Conservation (phyloP, 176 grass and related monocot genomes). For the Sorghum bicolor region Sorghum_bicolor_NCBIv3 NC_012879.2:55708001-55708500, state of each 20-base stretch:
- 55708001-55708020: not conserved
- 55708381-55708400: no score
- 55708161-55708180: not conserved
- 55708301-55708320: no score
- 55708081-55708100: not conserved
- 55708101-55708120: not conserved
- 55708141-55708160: slow-evolving; percentile 55
- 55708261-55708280: not conserved
- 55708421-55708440: no score
- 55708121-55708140: slow-evolving; percentile 34
- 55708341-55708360: no score
- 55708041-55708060: slow-evolving; percentile 1
- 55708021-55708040: slow-evolving; percentile 6
- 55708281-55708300: not conserved
- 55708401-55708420: no score
- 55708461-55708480: no score
- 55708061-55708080: not conserved
- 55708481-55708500: no score
- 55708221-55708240: not conserved
- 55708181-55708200: not conserved
- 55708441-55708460: no score
- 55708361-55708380: no score
- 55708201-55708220: not conserved
- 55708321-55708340: no score
- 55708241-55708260: not conserved